phyloP scores from a whole-genome alignment of 768 basidiomycete genomes.

The Fibroporia radiculosa region DNA sequence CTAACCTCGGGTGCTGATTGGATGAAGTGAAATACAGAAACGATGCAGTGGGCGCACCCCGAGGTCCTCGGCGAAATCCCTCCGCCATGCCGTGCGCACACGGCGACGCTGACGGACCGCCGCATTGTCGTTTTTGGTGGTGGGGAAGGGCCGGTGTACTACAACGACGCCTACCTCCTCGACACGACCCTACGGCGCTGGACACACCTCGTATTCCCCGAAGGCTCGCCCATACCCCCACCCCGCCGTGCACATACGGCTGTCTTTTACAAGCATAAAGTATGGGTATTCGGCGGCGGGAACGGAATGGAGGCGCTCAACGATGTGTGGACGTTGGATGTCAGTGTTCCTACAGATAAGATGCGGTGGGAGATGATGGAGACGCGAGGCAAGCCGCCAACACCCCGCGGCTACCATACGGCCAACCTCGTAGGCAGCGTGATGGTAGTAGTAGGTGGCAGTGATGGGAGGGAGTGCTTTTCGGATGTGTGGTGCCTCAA shows the following conservation, averaged over 20 bases:
- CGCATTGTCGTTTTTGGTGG: conserved; percentile 83
- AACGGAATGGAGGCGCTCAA: conserved; percentile 86
- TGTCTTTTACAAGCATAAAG: conserved; percentile 58
- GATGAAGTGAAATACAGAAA: conserved; percentile 41
- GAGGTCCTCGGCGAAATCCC: conserved; percentile 72
- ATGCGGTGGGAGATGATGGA: conserved; percentile 55
- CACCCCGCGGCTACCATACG: conserved; percentile 81
- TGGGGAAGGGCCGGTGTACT: conserved; percentile 76
- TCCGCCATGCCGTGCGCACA: conserved; percentile 82
- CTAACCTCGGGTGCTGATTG: not conserved
- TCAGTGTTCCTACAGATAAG: conserved; percentile 31
- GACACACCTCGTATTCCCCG: conserved; percentile 36
- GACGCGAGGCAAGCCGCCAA: conserved; percentile 47
- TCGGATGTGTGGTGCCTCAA: conserved; percentile 84
- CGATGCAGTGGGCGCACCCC: conserved; percentile 83
- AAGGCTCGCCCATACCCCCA: conserved; percentile 18
- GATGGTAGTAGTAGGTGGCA: conserved; percentile 88
- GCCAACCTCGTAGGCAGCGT: conserved; percentile 79
- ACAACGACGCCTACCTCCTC: conserved; percentile 74
- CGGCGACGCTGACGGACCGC: conserved; percentile 74
- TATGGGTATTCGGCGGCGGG: conserved; percentile 92
- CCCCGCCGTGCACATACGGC: conserved; percentile 86
- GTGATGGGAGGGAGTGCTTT: conserved; percentile 84
- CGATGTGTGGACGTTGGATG: conserved; percentile 85
- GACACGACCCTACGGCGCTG: conserved; percentile 71